phyloP scores from a whole-genome alignment of 768 basidiomycete genomes.

The Mycena floridula region DNA sequence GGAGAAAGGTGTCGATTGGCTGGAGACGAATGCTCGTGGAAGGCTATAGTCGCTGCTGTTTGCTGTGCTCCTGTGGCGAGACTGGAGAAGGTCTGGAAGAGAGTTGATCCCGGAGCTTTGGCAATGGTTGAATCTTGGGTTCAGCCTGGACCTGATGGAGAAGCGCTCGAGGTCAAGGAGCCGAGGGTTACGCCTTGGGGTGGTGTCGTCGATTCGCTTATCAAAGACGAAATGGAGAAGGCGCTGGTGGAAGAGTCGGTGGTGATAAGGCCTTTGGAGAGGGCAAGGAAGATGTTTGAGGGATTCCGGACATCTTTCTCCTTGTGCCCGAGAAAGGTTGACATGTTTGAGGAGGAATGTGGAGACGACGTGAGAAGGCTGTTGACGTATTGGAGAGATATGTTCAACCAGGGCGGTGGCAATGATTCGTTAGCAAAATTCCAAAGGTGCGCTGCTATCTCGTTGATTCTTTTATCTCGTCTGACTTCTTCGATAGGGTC shows the following conservation, averaged over 20 bases:
- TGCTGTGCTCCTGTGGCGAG: conserved; percentile 72
- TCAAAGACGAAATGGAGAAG: conserved; percentile 40
- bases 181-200: conserved; percentile 65
- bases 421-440: conserved; percentile 49
- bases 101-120: conserved; percentile 56
- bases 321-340: conserved; percentile 40
- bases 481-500: conserved; percentile 32
- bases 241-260: conserved; percentile 39
- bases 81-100: conserved; percentile 74
- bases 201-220: conserved; percentile 43
- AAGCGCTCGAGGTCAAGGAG: conserved; percentile 26
- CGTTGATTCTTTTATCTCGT: background rate
- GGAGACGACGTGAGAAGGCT: conserved; percentile 43
- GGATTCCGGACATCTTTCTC: conserved; percentile 41
- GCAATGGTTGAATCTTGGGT: conserved; percentile 66
- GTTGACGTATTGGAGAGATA: conserved; percentile 51
- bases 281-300: conserved; percentile 45
- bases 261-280: conserved; percentile 31
- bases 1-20: conserved; percentile 66
- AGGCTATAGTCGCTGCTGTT: conserved; percentile 62
- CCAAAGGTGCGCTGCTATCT: conserved; percentile 43
- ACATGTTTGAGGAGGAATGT: conserved; percentile 30
- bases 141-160: conserved; percentile 30
- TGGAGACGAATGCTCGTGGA: conserved; percentile 80
- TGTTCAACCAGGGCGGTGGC: conserved; percentile 33